phyloP scores from a whole-genome alignment of 176 grass and related monocot genomes.

The Cymbopogon citratus region DNA sequence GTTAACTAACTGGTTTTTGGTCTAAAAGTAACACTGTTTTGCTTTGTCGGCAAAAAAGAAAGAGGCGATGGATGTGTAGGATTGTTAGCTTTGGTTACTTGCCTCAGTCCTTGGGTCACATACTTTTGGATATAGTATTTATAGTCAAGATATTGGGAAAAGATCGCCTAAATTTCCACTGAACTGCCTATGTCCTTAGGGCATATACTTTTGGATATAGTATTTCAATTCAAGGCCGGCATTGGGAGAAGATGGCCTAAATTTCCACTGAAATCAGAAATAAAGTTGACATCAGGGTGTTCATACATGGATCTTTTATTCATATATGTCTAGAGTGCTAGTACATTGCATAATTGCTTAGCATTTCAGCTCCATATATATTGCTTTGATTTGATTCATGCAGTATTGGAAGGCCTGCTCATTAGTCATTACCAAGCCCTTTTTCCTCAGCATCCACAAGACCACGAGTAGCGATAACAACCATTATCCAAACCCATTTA shows the following conservation, averaged over 20 bases:
- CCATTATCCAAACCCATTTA: neutral
- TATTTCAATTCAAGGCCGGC: too few relatives aligned
- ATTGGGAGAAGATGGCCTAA: too few relatives aligned
- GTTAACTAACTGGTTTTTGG: neutral
- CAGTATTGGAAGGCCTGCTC: neutral
- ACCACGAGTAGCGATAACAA: neutral
- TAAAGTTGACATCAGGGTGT: neutral
- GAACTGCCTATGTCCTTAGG: too few relatives aligned
- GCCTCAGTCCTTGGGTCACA: neutral
- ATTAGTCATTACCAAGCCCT: neutral
- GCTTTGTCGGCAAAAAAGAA: neutral
- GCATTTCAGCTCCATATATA: neutral
- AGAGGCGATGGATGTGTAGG: neutral
- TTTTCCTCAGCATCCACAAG: conserved; percentile 12
- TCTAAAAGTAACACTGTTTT: conserved; percentile 3
- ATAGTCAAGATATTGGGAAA: too few relatives aligned
- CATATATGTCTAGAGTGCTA: neutral
- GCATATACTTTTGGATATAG: too few relatives aligned
- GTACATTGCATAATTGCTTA: neutral
- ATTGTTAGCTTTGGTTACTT: neutral
- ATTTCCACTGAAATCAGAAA: too few relatives aligned
- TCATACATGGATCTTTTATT: too few relatives aligned
- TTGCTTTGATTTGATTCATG: neutral
- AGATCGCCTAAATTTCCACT: too few relatives aligned
- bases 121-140: too few relatives aligned